Conservation (phyloP, 2,329 filamentous ascomycete species). For the Bipolaris zeicola region DNA sequence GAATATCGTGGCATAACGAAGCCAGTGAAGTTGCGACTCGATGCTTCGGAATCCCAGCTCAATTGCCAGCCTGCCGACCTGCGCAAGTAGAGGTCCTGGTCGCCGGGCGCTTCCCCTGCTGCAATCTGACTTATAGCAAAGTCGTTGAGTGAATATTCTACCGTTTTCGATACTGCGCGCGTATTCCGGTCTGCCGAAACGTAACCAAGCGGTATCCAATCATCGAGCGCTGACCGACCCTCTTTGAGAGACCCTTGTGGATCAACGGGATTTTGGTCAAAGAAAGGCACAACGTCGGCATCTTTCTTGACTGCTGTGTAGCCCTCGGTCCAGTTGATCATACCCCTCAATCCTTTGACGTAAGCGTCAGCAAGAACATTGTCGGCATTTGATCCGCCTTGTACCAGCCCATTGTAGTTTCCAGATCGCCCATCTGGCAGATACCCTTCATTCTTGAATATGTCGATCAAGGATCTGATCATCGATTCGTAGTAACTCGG, state of each 20-base stretch:
- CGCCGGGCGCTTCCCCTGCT: conserved; percentile 48
- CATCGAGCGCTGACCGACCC: conserved; percentile 51
- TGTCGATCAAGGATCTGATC: conserved; percentile 73
- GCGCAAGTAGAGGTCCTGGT: conserved; percentile 47
- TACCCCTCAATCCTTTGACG: conserved; percentile 65
- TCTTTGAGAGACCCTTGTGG: conserved; percentile 49
- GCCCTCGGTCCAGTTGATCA: conserved; percentile 72
- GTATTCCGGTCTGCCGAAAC: conserved; percentile 48
- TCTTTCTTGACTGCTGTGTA: conserved; percentile 76
- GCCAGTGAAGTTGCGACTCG: conserved; percentile 45
- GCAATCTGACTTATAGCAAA: conserved; percentile 52
- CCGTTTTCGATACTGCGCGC: conserved; percentile 49
- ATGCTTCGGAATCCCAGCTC: conserved; percentile 48
- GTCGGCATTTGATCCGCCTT: conserved; percentile 46
- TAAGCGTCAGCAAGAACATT: conserved; percentile 69
- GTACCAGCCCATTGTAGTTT: conserved; percentile 61
- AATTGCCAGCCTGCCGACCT: conserved; percentile 52
- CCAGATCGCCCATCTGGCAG: conserved; percentile 69
- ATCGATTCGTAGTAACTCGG: conserved; percentile 67
- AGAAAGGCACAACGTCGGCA: conserved; percentile 61
- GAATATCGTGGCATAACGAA: conserved; percentile 46
- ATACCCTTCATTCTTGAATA: conserved; percentile 65
- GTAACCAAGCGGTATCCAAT: conserved; percentile 53
- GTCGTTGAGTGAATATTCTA: conserved; percentile 54
- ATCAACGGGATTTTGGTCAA: conserved; percentile 45